Conservation (phyloP, 2,329 filamentous ascomycete genomes). For the Proliferodiscus dingleyae region DNA sequence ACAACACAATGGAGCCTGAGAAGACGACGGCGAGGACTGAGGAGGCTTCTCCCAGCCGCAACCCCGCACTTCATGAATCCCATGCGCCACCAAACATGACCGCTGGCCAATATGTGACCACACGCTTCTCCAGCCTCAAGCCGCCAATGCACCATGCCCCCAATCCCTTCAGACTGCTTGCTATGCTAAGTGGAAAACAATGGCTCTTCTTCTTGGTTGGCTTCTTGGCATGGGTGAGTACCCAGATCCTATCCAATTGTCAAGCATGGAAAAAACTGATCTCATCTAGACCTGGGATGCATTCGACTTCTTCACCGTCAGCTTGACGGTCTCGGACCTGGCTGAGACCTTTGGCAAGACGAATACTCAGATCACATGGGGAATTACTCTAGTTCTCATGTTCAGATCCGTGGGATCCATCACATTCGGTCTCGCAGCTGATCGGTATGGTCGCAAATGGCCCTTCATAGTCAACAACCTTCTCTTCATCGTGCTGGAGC, state of each 20-base stretch:
- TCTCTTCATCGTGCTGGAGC: slow-evolving; percentile 63
- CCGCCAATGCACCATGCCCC: slow-evolving; percentile 57
- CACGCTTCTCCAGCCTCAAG: slow-evolving; percentile 51
- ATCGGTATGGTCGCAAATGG: slow-evolving; percentile 76
- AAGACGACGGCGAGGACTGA: not conserved
- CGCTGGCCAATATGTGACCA: slow-evolving; percentile 38
- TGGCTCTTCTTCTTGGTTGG: slow-evolving; percentile 76
- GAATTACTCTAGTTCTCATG: slow-evolving; percentile 46
- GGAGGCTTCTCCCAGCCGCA: slow-evolving; percentile 1
- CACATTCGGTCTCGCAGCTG: slow-evolving; percentile 69
- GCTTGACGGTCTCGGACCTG: slow-evolving; percentile 71
- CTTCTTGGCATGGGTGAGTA: slow-evolving; percentile 60
- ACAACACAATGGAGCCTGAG: too few species aligned
- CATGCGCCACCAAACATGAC: slow-evolving; percentile 20
- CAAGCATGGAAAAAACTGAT: not conserved
- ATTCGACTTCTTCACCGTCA: slow-evolving; percentile 78
- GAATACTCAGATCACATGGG: slow-evolving; percentile 39
- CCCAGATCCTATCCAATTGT: not conserved
- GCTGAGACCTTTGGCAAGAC: slow-evolving; percentile 55
- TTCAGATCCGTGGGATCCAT: slow-evolving; percentile 71
- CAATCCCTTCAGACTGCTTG: slow-evolving; percentile 67
- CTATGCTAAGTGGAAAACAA: slow-evolving; percentile 56
- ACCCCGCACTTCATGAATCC: slow-evolving; percentile 17
- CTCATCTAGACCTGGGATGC: slow-evolving; percentile 59
- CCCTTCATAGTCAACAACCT: slow-evolving; percentile 80